phyloP scores from a whole-genome alignment of 108 stramenopile species.

The Thalassiosira profunda region DNA sequence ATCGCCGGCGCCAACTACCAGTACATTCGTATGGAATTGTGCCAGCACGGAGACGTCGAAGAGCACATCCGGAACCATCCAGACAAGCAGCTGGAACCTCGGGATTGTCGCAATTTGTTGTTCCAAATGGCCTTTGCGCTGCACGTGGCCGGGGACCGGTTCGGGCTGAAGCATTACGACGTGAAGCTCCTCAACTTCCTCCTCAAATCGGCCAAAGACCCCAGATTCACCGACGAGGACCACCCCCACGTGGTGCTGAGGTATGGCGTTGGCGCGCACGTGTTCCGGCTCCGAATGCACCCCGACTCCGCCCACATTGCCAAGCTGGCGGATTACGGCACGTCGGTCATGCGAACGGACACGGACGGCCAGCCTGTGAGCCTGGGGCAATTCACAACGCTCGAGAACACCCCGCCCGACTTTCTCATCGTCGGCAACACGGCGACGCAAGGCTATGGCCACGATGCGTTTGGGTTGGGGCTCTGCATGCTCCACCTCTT shows the following conservation, averaged over 20 bases:
- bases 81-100: constrained; percentile 39
- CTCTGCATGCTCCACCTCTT: constrained; percentile 96
- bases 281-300: constrained; percentile 72
- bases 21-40: constrained; percentile 99
- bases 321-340: constrained; percentile 99
- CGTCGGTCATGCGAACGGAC: constrained; percentile 84
- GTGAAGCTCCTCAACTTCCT: constrained; percentile 99
- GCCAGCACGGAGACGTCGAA: constrained; percentile 94
- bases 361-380: constrained; percentile 86
- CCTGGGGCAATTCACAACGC: constrained; percentile 95
- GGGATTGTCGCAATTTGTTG: constrained; percentile 64
- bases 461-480: constrained; percentile 95
- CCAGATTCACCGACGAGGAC: constrained; percentile 18
- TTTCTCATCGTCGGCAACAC: constrained; percentile 90
- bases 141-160: constrained; percentile 81
- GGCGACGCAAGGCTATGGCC: constrained; percentile 88
- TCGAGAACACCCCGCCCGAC: constrained; percentile 98
- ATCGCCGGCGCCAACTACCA: constrained; percentile 65
- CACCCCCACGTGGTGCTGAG: constrained; percentile 66
- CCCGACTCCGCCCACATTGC: constrained; percentile 68
- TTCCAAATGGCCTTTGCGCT: constrained; percentile 97
- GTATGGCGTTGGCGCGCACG: constrained; percentile 83
- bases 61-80: constrained; percentile 80
- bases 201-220: constrained; percentile 52
- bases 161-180: constrained; percentile 97